A percentile compares a stretch with the other conserved stretches of the same genome.
Conservation (phyloP, 495 filamentous ascomycete species). For the Saxophila tyrrhenica region DNA sequence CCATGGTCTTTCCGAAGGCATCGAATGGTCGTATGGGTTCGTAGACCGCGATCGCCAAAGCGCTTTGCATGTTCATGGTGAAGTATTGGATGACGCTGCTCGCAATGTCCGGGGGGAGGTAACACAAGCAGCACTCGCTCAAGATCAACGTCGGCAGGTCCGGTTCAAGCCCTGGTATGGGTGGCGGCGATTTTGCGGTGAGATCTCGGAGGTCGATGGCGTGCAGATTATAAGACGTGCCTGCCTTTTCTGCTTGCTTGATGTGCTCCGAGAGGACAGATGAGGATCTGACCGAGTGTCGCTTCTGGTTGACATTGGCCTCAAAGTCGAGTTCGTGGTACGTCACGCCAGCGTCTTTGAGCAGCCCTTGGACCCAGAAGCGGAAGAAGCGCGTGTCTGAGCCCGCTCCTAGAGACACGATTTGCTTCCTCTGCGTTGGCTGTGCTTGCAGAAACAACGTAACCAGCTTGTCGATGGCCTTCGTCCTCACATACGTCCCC, state of each 20-base stretch:
- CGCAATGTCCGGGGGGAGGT: slow-evolving; percentile 56
- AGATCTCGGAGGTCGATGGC: slow-evolving; percentile 69
- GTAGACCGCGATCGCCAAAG: slow-evolving; percentile 65
- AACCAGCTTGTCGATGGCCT: slow-evolving; percentile 73
- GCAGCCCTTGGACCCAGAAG: slow-evolving; percentile 32
- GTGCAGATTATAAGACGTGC: slow-evolving; percentile 56
- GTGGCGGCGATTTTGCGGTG: slow-evolving; percentile 12
- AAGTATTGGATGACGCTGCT: slow-evolving; percentile 57
- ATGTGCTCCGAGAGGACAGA: background rate
- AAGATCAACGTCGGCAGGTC: slow-evolving; percentile 67
- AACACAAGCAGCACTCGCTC: slow-evolving; percentile 90
- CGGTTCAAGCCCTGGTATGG: slow-evolving; percentile 28
- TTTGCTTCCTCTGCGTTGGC: slow-evolving; percentile 48
- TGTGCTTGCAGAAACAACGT: slow-evolving; percentile 47
- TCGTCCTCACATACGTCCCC: slow-evolving; percentile 91
- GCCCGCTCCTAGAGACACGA: slow-evolving; percentile 87
- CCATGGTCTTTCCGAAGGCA: slow-evolving; percentile 82
- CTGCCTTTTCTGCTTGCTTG: slow-evolving; percentile 10
- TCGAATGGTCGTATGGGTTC: slow-evolving; percentile 78
- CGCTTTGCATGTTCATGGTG: slow-evolving; percentile 36
- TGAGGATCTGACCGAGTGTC: background rate
- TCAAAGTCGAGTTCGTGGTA: slow-evolving; percentile 95
- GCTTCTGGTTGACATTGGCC: slow-evolving; percentile 37
- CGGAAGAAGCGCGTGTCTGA: slow-evolving; percentile 84
- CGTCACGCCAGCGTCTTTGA: slow-evolving; percentile 33